Evolutionary conservation across 2,329 filamentous ascomycete genomes (phyloP), one percentile per base, ranked within the genome.

Genomic region (Aspergillus alliaceus): DNA sequence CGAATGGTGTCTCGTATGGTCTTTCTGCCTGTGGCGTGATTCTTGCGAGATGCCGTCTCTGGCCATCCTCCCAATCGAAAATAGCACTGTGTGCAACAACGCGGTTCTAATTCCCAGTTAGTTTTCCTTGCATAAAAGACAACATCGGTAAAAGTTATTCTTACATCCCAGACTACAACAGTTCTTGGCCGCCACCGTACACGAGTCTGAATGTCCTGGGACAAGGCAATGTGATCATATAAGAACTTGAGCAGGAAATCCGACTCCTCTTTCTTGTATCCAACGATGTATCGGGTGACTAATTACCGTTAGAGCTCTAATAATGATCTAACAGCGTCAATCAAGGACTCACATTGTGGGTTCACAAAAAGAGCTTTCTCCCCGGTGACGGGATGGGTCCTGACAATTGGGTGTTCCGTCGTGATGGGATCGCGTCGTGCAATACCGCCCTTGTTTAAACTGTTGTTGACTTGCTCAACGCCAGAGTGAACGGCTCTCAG

Each of bases 311-410:
- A 59, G 50, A n/a, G 29, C 22, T 20, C 6, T 29, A 12, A 1
- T 31, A 24, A 15, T 18, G 6, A 18, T 8, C 15, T 22, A 14
- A 22, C 25, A 15, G 22, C 29, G 20, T n/a, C 15, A 12, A 35
- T 7, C 4, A 15, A 4, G 11, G 7, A 46, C 85, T 82, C 76
- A 90, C 88, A 96, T 69, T 93, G 90, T 3, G 88, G 88, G 72
- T 96, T 96, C 27, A 96, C 84, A 64, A 84, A 96, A 7, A 96
- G 77, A 0, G 90, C 88, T 78, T 96, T 96, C 73, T 96, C 90
- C 15, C 90, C 90, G 0, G 91, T 96, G 6, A 81, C 85, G 0
- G 91, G 91, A 70, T 96, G 91, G 0, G 90, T 93, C 18, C 91
- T 81, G 1, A 96, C 85, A 58, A 96, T 78, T 0, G 91, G 91